Evolutionary conservation across 164 flowering plant genomes (phyloP), one percentile per base, ranked within the genome.

Genomic region (Tetracentron sinense): DNA sequence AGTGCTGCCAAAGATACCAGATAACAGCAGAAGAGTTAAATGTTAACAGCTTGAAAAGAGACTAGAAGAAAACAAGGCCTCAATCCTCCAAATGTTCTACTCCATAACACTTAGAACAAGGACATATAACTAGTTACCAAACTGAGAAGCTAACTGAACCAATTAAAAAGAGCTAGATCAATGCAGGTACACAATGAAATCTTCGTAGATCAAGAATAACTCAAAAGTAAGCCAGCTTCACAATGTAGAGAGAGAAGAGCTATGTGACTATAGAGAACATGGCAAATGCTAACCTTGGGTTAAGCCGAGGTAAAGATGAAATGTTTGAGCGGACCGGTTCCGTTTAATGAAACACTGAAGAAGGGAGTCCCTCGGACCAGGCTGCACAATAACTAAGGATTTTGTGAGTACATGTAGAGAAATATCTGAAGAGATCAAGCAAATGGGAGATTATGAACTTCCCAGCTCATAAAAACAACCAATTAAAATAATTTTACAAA

Each of bases 261-360:
- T 25, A 12, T 7, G 2, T 25, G 22, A 26, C 22, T 4, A 44
- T 16, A 61, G 29, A 46, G 21, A 46, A 51, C 38, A 65, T 26
- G 23, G 25, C 22, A 73, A 25, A 66, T 55, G 52, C 83, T 74
- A 70, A 85, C 94, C 87, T 74, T 76, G 86, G 23, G 87, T 84
- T 60, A 87, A 67, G 59, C 88, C 84, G 46, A 86, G 84, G 68
- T 74, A 94, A 55, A 94, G 87, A 54, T 77, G 78, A 66, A 83
- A 91, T 6, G 92, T 83, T 28, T 86, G 91, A 10, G 80, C 72
- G 28, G 77, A 61, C 26, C 89, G 70, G 59, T 84, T 81, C 67
- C 98, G 76, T 74, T 73, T 89, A 74, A 91, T 94, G 65, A 79
- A 93, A 75, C 98, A 93, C 69, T 85, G 88, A 42, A 88, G 61